These are phyloP conservation scores for Geoglossum glabrum DNA, from an alignment of 495 filamentous ascomycete genomes.

Conservation along the genomic window DNA sequence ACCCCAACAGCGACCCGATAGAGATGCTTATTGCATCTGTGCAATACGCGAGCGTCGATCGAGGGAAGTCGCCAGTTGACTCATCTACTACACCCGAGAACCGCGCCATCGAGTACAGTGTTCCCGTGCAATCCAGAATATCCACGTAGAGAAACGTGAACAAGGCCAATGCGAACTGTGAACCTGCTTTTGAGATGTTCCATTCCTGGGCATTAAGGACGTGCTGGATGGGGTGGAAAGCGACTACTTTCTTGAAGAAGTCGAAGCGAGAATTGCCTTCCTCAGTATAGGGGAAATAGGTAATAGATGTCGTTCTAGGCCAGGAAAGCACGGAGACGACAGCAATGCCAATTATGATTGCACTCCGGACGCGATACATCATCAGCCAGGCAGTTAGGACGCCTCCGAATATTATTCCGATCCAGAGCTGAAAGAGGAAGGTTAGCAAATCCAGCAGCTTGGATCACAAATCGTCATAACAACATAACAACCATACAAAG, in stretches of 20 bases:
- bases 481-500: no score
- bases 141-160: conserved; percentile 77
- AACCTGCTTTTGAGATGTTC: conserved; percentile 39
- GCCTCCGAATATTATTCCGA: conserved; percentile 68
- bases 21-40: conserved; percentile 61
- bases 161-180: conserved; percentile 55
- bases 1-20: conserved; percentile 55
- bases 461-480: background rate
- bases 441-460: background rate
- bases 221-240: conserved; percentile 52
- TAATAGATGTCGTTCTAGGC: conserved; percentile 51
- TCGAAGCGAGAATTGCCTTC: conserved; percentile 47
- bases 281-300: conserved; percentile 52
- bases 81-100: conserved; percentile 57
- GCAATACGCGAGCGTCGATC: conserved; percentile 54
- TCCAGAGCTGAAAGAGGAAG: conserved; percentile 33
- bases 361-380: conserved; percentile 69
- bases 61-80: conserved; percentile 57
- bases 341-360: conserved; percentile 59
- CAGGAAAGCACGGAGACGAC: conserved; percentile 71
- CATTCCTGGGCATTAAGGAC: conserved; percentile 47
- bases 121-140: conserved; percentile 59
- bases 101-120: conserved; percentile 65
- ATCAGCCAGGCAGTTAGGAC: conserved; percentile 54
- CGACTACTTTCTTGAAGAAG: conserved; percentile 68